A percentile compares a stretch with the other conserved stretches of the same genome.
These are phyloP conservation scores for Teratosphaeria destructans DNA, from an alignment of 2,329 filamentous ascomycete species.

Conservation along the genomic window DNA sequence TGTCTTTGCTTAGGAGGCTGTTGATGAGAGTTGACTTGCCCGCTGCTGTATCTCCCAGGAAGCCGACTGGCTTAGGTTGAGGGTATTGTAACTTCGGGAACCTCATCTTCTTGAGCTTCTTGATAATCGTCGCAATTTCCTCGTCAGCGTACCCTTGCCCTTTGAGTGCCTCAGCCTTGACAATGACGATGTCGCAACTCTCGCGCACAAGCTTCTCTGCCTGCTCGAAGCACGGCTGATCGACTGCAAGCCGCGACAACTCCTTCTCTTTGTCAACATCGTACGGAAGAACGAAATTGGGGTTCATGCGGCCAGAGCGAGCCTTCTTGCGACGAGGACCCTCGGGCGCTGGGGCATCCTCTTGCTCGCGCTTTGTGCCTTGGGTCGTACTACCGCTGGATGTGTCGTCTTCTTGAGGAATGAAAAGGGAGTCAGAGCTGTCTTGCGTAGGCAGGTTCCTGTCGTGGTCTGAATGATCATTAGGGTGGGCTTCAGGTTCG, in stretches of 20 bases:
- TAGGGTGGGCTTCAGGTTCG: background rate
- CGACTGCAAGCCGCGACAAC: constrained; percentile 1
- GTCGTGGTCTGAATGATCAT: background rate
- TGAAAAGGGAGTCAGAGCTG: background rate
- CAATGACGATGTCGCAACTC: background rate
- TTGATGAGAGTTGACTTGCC: constrained; percentile 5
- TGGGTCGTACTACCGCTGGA: background rate
- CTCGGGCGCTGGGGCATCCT: background rate
- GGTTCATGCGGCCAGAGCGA: background rate
- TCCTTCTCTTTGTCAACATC: background rate
- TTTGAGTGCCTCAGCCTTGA: background rate
- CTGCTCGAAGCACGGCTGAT: constrained; percentile 2
- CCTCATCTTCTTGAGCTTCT: background rate
- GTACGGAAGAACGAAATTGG: background rate
- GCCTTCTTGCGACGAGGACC: background rate
- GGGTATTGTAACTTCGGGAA: background rate
- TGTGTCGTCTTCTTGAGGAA: background rate
- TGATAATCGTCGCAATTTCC: background rate
- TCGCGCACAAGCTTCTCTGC: background rate
- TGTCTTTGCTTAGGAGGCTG: background rate
- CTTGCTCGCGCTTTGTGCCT: background rate
- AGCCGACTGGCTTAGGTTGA: background rate
- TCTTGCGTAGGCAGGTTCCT: background rate
- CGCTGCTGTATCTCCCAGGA: constrained; percentile 1
- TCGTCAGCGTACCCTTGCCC: background rate